A percentile compares a stretch with the other conserved stretches of the same genome.
Conservation (phyloP, 768 basidiomycete species). For the Fibroporia radiculosa region DNA sequence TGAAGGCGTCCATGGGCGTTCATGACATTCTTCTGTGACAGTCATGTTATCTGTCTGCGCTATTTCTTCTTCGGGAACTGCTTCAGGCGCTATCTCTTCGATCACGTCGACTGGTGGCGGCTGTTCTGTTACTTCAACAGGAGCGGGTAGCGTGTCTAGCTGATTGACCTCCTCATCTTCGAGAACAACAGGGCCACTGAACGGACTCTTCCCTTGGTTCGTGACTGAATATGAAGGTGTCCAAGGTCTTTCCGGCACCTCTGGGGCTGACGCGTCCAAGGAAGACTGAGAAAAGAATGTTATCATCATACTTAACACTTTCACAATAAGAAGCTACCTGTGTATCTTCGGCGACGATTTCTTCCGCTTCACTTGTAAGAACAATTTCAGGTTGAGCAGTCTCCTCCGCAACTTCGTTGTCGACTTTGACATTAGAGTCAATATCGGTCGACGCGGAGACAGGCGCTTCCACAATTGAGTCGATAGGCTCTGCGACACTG, state of each 20-base stretch:
- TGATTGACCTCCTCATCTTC: constrained; percentile 14
- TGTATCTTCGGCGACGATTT: background rate
- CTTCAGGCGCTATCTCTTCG: background rate
- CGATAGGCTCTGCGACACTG: background rate
- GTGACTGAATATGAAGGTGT: constrained; percentile 28
- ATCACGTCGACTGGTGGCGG: background rate
- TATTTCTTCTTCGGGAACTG: background rate
- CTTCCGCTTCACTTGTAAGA: background rate
- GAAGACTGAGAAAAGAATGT: background rate
- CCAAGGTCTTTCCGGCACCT: constrained; percentile 22
- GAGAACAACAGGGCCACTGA: constrained; percentile 8
- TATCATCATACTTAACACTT: background rate
- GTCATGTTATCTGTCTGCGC: background rate
- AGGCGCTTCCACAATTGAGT: too few relatives aligned
- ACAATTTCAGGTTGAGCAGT: constrained; percentile 3
- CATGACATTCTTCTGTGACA: constrained; percentile 6
- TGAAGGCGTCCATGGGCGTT: constrained; percentile 31
- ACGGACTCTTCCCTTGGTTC: constrained; percentile 17
- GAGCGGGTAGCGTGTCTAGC: constrained; percentile 8
- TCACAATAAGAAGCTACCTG: background rate
- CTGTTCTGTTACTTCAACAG: background rate
- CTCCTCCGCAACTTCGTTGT: constrained; percentile 4
- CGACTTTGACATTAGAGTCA: too few relatives aligned
- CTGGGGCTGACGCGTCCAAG: background rate
- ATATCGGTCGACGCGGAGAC: too few relatives aligned